Conservation (phyloP, 2,329 filamentous ascomycete genomes). For the Verticillium alfalfae region DNA sequence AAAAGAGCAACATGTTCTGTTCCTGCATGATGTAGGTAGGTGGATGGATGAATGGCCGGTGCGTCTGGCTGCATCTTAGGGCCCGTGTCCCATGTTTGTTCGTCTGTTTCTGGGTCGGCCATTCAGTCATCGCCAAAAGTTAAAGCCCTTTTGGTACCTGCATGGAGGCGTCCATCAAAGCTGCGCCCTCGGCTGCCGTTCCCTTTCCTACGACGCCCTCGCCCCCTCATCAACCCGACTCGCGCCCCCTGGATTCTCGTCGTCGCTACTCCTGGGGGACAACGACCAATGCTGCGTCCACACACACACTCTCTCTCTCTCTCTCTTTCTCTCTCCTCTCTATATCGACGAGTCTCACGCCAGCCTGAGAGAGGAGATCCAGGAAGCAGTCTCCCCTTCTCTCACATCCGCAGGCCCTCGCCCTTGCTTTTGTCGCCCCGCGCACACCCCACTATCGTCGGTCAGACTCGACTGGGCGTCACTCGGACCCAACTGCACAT, state of each 20-base stretch:
- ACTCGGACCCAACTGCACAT: background rate
- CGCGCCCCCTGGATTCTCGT: background rate
- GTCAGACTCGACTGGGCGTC: background rate
- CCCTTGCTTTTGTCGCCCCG: background rate
- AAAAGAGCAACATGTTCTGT: background rate
- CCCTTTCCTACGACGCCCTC: background rate
- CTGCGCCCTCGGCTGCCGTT: background rate
- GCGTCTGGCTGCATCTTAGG: background rate
- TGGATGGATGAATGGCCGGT: background rate
- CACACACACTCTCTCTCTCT: background rate
- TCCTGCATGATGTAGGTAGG: background rate
- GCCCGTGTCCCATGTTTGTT: background rate
- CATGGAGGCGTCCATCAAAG: background rate
- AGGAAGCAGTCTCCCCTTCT: background rate
- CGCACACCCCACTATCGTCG: background rate
- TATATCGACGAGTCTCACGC: too few species aligned
- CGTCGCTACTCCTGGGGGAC: background rate
- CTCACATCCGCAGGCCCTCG: background rate
- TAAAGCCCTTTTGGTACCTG: background rate
- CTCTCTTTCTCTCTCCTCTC: background rate
- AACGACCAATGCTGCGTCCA: background rate
- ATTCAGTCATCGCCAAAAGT: background rate
- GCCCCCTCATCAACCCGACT: background rate
- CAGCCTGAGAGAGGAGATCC: too few species aligned
- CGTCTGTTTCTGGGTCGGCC: background rate